Conservation (phyloP, 306 rosid genomes). For the Vigna mungo region DNA sequence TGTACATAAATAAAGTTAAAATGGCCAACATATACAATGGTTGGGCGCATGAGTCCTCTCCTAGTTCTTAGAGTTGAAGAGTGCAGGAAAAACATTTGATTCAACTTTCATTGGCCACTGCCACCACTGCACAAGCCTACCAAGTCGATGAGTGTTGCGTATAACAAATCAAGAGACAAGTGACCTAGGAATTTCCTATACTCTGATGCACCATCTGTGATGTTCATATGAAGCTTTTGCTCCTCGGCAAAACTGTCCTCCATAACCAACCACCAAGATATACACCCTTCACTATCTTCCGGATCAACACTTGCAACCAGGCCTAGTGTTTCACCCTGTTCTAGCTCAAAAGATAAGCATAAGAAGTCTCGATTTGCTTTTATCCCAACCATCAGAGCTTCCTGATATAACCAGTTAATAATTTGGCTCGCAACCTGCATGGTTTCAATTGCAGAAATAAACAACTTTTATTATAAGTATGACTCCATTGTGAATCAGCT, state of each 20-base stretch:
- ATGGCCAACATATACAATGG: not conserved
- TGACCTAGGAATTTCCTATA: slow-evolving; percentile 77
- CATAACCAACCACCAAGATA: slow-evolving; percentile 93
- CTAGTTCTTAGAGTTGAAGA: slow-evolving; percentile 1
- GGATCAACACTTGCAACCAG: slow-evolving; percentile 88
- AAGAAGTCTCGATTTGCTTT: slow-evolving; percentile 79
- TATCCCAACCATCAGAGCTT: slow-evolving; percentile 84
- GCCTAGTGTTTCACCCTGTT: slow-evolving; percentile 79
- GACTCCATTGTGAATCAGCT: not conserved
- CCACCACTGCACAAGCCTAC: slow-evolving; percentile 78
- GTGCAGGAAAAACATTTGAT: slow-evolving; percentile 1
- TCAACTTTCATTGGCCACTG: slow-evolving; percentile 54
- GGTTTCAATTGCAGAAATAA: slow-evolving; percentile 35
- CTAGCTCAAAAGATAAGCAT: slow-evolving; percentile 81
- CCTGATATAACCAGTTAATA: slow-evolving; percentile 83
- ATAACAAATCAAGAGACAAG: slow-evolving; percentile 77
- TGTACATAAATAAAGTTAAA: not conserved
- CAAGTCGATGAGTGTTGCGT: slow-evolving; percentile 83
- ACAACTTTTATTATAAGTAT: slow-evolving; percentile 2
- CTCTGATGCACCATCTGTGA: slow-evolving; percentile 65
- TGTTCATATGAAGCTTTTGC: slow-evolving; percentile 63
- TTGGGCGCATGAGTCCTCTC: not conserved
- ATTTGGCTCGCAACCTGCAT: slow-evolving; percentile 89
- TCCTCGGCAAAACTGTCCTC: slow-evolving; percentile 75
- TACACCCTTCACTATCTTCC: slow-evolving; percentile 76